Evolutionary conservation across 2,329 filamentous ascomycete species (phyloP).

Genomic region (Ceratocystis albifundus): DNA sequence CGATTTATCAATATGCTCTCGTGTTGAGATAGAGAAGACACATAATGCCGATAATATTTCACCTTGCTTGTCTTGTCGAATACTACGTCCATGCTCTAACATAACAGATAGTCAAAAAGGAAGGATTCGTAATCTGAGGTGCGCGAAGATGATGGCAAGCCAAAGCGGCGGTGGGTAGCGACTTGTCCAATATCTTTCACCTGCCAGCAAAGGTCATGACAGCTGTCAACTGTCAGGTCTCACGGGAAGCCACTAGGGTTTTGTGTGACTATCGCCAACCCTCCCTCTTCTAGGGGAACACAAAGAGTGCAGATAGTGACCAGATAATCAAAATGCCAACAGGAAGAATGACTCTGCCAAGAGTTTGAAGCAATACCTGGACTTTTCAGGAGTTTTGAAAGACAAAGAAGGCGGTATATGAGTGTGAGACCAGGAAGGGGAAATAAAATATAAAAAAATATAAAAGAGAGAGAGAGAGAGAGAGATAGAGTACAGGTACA

Average conservation of each 20-base stretch:
- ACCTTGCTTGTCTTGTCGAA: not conserved
- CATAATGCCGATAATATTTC: constrained; percentile 3
- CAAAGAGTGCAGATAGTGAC: not conserved
- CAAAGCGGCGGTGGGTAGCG: no score
- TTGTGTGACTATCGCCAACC: not conserved
- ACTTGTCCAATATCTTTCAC: not conserved
- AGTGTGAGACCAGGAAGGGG: not conserved
- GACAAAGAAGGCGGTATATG: not conserved
- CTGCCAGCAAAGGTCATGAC: not conserved
- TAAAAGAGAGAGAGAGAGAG: no score
- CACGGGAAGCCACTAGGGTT: not conserved
- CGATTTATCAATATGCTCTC: constrained; percentile 1
- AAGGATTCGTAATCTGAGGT: no score
- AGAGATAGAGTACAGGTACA: no score
- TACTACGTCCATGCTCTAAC: not conserved
- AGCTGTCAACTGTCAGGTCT: not conserved
- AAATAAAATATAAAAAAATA: no score
- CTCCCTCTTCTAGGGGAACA: not conserved
- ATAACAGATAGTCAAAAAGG: no score
- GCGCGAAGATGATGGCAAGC: no score
- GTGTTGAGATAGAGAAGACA: not conserved
- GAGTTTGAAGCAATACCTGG: not conserved
- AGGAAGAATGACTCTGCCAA: not conserved
- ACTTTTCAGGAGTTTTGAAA: not conserved
- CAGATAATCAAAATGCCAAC: not conserved